phyloP scores from a whole-genome alignment of 345 rosid species.

The Toxicodendron radicans region DNA sequence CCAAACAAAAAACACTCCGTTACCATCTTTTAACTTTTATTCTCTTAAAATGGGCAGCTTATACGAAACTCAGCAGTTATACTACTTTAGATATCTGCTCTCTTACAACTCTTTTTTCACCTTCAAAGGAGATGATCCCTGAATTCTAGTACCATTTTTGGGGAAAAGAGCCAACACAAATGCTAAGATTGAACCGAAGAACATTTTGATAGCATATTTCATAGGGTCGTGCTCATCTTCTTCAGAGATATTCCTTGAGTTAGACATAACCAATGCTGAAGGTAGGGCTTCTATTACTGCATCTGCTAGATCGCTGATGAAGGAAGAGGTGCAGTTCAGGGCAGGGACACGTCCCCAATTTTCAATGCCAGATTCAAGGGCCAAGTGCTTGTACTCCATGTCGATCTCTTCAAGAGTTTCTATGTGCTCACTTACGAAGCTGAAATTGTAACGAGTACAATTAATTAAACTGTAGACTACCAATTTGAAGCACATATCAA shows the following conservation, averaged over 20 bases:
- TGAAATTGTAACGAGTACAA: conserved; percentile 26
- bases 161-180: conserved; percentile 61
- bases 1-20: neutral
- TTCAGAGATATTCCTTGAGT: conserved; percentile 35
- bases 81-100: neutral
- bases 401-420: conserved; percentile 97
- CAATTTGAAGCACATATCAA: neutral
- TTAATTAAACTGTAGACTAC: neutral
- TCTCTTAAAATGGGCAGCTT: neutral
- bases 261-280: conserved; percentile 56
- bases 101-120: neutral
- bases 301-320: conserved; percentile 89
- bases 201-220: conserved; percentile 51
- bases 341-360: conserved; percentile 97
- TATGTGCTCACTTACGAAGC: conserved; percentile 93
- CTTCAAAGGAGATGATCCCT: conserved; percentile 49
- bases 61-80: neutral
- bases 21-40: neutral
- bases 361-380: conserved; percentile 83
- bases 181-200: conserved; percentile 78
- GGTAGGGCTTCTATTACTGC: conserved; percentile 87
- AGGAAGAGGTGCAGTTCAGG: conserved; percentile 70
- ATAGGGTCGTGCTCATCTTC: conserved; percentile 51
- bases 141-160: conserved; percentile 59
- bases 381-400: conserved; percentile 83